Conservation (phyloP, 129 eudicot species). For the Heracleum sosnowskyi region DNA sequence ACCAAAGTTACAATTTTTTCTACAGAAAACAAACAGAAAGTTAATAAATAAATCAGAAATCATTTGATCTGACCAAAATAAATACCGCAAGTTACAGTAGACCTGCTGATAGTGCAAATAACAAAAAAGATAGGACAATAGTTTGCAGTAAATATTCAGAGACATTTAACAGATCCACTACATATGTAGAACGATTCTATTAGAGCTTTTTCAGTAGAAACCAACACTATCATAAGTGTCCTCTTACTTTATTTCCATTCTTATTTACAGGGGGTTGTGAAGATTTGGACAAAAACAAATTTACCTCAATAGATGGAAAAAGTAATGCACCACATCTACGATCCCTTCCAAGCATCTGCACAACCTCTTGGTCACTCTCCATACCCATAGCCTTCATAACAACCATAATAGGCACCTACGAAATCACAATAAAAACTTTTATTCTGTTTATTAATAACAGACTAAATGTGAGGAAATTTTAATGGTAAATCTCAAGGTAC, state of each 20-base stretch:
- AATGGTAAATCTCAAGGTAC: background rate
- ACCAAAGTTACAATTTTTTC: background rate
- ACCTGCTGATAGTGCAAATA: background rate
- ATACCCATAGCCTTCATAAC: conserved; percentile 99
- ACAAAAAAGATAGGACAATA: background rate
- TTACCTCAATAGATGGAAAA: conserved; percentile 93
- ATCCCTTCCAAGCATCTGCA: conserved; percentile 98
- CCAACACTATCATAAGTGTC: background rate
- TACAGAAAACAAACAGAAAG: background rate
- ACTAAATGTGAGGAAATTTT: background rate
- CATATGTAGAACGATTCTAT: background rate
- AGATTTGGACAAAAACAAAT: background rate
- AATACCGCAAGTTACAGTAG: background rate
- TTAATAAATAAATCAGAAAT: background rate
- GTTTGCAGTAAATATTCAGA: background rate
- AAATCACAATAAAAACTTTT: background rate
- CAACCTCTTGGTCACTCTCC: conserved; percentile 97
- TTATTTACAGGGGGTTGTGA: background rate
- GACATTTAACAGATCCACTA: background rate
- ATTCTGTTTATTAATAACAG: background rate
- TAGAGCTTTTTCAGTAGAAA: background rate
- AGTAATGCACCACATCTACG: conserved; percentile 80
- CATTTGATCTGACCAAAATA: background rate
- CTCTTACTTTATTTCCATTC: background rate
- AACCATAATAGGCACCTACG: conserved; percentile 83